Evolutionary conservation across 257 asterid species (phyloP), one percentile per base, ranked within the genome.

Genomic region (Salvia hispanica): DNA sequence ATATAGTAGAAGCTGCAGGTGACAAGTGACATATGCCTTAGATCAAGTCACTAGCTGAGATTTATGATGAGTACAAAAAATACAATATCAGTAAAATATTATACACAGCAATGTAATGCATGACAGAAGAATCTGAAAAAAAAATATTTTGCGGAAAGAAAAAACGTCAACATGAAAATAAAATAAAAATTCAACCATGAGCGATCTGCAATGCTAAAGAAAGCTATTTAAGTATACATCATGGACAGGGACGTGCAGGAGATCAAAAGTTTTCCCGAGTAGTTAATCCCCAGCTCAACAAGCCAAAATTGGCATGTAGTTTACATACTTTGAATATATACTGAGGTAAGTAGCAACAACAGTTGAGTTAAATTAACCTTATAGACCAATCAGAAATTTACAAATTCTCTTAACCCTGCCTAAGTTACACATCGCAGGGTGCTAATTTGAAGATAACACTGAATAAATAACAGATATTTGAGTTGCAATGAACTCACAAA

Each of bases 401-500:
- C 52, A 16, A 15, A 45, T 12, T 58, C 51, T 6, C 11, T 59
- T 51, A 50, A 13, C 55, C 64, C 14, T 10, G 71, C 55, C 71
- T 31, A 39, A 4, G 16, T 45, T 44, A 46, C 43, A 64, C 16
- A 37, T 6, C 33, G 1, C 40, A n/a, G n/a, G 28, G 54, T 12
- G 70, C 12, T 46, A 66, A 18, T 12, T 12, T 9, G 15, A 50
- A 33, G n/a, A 61, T 21, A 25, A 25, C 31, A 0, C 31, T 25
- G 31, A 25, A 25, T 1, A 25, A 25, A 57, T 5, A 56, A 57
- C 62, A 14, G 3, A 15, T 28, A 25, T 69, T 64, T 3, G 16
- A 64, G n/a, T 13, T 37, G 43, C 65, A 39, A 57, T 44, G 11
- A 52, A 81, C 96, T 83, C 77, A 93, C 99, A 93, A 43, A 40